phyloP scores from a whole-genome alignment of 257 asterid genomes.

The Voacanga thouarsii region DNA sequence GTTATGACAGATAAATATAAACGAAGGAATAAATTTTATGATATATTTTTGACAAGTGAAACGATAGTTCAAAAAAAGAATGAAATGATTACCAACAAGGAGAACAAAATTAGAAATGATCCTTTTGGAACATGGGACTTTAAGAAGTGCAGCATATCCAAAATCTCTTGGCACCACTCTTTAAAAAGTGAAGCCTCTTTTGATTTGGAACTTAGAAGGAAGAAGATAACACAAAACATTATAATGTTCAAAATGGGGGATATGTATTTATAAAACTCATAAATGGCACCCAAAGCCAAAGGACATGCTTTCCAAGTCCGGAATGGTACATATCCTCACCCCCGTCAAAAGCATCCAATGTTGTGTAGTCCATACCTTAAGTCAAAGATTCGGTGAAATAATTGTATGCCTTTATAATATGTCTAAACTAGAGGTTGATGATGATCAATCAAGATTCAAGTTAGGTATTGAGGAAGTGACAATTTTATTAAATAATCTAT shows the following conservation, averaged over 20 bases:
- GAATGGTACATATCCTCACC: slow-evolving; percentile 19
- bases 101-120: background rate
- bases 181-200: background rate
- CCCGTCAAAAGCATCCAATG: background rate
- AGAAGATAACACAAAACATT: background rate
- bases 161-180: slow-evolving; percentile 1
- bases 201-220: background rate
- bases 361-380: background rate
- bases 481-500: too few relatives aligned
- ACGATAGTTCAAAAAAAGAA: background rate
- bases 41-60: background rate
- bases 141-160: background rate
- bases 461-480: too few relatives aligned
- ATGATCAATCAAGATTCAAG: background rate
- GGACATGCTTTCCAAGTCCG: background rate
- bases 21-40: slow-evolving; percentile 2
- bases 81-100: background rate
- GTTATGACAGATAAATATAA: background rate
- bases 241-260: background rate
- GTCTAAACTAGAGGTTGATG: background rate
- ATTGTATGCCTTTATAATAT: background rate
- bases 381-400: slow-evolving; percentile 21
- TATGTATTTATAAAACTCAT: background rate
- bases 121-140: background rate
- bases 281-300: background rate